Percentiles rank a stretch among this genome's conserved stretches.
Evolutionary conservation across 2,329 filamentous ascomycete genomes (phyloP).

Genomic region (Aspergillus sp.): DNA sequence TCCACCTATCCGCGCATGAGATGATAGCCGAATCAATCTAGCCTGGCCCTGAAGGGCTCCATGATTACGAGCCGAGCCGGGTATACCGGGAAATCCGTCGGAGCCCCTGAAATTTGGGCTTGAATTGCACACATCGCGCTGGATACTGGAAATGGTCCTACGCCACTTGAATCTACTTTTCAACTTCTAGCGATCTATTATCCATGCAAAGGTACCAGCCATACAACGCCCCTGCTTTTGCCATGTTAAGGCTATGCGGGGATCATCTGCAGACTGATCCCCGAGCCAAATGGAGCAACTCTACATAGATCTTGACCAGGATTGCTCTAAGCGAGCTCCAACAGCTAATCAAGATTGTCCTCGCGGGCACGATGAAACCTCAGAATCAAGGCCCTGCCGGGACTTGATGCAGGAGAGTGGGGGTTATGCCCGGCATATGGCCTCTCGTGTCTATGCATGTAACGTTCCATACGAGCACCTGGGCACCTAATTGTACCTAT

Average conservation of each 20-base stretch:
- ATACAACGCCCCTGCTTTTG: too few species aligned
- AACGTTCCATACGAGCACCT: too few species aligned
- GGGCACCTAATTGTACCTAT: too few species aligned
- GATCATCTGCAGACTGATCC: not conserved
- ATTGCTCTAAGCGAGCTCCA: not conserved
- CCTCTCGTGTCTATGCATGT: too few species aligned
- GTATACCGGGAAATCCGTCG: not conserved
- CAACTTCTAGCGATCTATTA: too few species aligned
- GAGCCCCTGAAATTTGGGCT: not conserved
- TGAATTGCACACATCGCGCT: not conserved
- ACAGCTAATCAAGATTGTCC: not conserved
- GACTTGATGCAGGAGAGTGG: not conserved
- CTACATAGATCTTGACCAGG: not conserved
- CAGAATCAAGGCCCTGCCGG: not conserved
- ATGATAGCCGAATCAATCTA: not conserved
- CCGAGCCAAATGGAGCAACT: not conserved
- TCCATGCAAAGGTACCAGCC: too few species aligned
- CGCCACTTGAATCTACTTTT: too few species aligned
- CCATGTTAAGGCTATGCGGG: too few species aligned
- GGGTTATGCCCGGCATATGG: not conserved
- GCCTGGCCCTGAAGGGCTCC: not conserved
- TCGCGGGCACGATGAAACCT: not conserved
- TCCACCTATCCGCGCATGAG: not conserved
- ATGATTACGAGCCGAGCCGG: not conserved
- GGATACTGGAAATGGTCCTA: not conserved